These are phyloP conservation scores for Arachis monticola DNA, from an alignment of 331 rosid species.

Conservation along the genomic window DNA sequence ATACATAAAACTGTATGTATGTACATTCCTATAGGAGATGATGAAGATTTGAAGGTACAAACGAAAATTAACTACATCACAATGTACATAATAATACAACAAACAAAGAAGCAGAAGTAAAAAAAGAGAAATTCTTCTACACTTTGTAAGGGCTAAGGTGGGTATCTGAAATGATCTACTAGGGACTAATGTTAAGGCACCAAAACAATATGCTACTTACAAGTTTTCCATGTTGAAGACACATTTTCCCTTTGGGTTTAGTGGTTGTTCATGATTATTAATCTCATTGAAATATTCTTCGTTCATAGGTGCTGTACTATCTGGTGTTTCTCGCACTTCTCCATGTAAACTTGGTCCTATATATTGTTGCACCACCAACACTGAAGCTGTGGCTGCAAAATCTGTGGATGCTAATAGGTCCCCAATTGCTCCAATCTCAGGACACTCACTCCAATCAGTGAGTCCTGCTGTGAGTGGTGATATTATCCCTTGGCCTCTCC, in stretches of 20 bases:
- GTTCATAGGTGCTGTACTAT: constrained; percentile 2
- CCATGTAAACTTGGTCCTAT: constrained; percentile 42
- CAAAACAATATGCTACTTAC: background rate
- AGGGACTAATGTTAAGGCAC: background rate
- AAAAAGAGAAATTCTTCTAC: background rate
- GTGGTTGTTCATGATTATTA: constrained; percentile 6
- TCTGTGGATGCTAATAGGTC: constrained; percentile 87
- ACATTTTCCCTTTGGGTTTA: constrained; percentile 12
- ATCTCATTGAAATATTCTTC: constrained; percentile 28
- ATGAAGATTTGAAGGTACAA: background rate
- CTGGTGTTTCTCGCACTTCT: constrained; percentile 45
- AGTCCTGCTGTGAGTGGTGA: constrained; percentile 87
- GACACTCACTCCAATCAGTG: constrained; percentile 96
- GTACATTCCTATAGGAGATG: constrained; percentile 23
- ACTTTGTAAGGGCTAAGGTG: background rate
- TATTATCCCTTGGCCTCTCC: constrained; percentile 79
- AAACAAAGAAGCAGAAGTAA: background rate
- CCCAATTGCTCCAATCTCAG: constrained; percentile 89
- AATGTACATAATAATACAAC: background rate
- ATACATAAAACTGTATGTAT: constrained; percentile 22
- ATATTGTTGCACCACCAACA: constrained; percentile 81
- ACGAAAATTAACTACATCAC: background rate
- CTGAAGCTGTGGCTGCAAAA: constrained; percentile 81
- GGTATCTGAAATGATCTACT: background rate
- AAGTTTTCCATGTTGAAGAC: constrained; percentile 25